A percentile compares a stretch with the other conserved stretches of the same genome.
These are phyloP conservation scores for Trichoderma afroharzianum DNA, from an alignment of 2,329 filamentous ascomycete genomes.

Conservation along the genomic window DNA sequence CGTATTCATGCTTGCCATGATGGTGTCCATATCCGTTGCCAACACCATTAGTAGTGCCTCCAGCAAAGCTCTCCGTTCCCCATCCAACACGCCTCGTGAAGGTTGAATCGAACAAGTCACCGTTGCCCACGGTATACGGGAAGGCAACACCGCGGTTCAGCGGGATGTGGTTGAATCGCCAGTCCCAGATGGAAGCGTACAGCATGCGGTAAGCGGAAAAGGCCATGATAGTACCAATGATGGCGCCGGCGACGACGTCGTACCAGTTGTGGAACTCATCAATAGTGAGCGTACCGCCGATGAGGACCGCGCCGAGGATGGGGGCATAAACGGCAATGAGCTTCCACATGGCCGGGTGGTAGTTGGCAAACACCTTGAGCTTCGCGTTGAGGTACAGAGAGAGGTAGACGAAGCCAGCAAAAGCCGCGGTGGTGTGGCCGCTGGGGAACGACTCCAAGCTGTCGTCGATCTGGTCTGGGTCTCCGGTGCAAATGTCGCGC, in stretches of 20 bases:
- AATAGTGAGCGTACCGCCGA: constrained; percentile 67
- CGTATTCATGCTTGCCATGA: neutral
- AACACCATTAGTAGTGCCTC: neutral
- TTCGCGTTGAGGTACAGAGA: constrained; percentile 75
- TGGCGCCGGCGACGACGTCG: constrained; percentile 62
- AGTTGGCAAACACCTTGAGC: constrained; percentile 70
- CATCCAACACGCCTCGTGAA: constrained; percentile 60
- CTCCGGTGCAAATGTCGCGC: constrained; percentile 65
- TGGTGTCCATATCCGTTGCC: neutral
- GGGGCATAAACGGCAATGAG: constrained; percentile 61
- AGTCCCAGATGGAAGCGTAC: constrained; percentile 66
- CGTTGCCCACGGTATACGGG: constrained; percentile 41
- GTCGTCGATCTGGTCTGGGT: constrained; percentile 62
- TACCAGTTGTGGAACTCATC: constrained; percentile 76
- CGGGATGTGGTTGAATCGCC: constrained; percentile 62
- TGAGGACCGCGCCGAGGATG: constrained; percentile 63
- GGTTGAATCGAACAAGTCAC: constrained; percentile 50
- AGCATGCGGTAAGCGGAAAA: constrained; percentile 64
- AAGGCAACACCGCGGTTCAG: constrained; percentile 57
- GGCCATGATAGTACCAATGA: constrained; percentile 63
- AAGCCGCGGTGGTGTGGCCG: constrained; percentile 70
- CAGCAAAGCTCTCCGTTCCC: constrained; percentile 36
- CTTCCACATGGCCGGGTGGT: constrained; percentile 73
- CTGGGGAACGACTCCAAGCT: constrained; percentile 68
- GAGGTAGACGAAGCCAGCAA: constrained; percentile 67